Percentiles rank a stretch among this genome's conserved stretches.
These are phyloP conservation scores for Cucumis cinereus DNA, from an alignment of 306 rosid species.

Conservation along the genomic window DNA sequence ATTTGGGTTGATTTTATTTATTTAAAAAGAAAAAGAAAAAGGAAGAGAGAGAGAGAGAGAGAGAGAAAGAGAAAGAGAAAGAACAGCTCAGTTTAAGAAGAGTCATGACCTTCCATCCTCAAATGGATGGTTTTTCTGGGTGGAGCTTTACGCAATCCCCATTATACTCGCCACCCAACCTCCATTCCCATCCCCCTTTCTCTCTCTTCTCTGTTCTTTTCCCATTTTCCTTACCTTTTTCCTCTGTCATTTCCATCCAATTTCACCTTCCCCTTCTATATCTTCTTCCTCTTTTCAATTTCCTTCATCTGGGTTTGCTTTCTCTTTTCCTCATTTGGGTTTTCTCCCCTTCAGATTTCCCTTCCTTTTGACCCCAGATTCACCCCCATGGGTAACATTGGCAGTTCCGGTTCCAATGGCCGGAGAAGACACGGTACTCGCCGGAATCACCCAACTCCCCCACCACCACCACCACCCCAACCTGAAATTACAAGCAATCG, in stretches of 20 bases:
- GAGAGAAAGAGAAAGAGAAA: too few relatives aligned
- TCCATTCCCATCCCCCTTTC: not conserved
- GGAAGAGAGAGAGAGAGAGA: not conserved
- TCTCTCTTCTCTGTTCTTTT: not conserved
- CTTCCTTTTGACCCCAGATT: not conserved
- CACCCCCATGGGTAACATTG: slow-evolving; percentile 59
- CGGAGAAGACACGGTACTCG: slow-evolving; percentile 49
- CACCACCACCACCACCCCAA: slow-evolving; percentile 40
- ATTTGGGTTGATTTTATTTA: not conserved
- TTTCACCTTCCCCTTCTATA: not conserved
- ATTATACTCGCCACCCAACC: slow-evolving; percentile 25
- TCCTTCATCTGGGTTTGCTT: not conserved
- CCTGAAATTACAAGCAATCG: slow-evolving; percentile 56
- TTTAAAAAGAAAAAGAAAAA: too few relatives aligned
- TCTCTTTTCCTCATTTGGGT: not conserved
- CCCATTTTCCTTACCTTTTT: not conserved
- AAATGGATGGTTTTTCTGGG: slow-evolving; percentile 28
- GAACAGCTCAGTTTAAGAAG: too few relatives aligned
- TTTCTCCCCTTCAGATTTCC: too few relatives aligned
- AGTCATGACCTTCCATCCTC: too few relatives aligned
- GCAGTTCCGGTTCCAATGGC: slow-evolving; percentile 33
- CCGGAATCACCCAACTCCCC: slow-evolving; percentile 54
- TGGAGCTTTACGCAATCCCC: slow-evolving; percentile 89
- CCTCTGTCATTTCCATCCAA: not conserved
- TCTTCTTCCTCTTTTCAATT: not conserved